Base-by-base conservation (phyloP, 495 filamentous ascomycete genomes). In the Clohesyomyces aquaticus region DNA sequence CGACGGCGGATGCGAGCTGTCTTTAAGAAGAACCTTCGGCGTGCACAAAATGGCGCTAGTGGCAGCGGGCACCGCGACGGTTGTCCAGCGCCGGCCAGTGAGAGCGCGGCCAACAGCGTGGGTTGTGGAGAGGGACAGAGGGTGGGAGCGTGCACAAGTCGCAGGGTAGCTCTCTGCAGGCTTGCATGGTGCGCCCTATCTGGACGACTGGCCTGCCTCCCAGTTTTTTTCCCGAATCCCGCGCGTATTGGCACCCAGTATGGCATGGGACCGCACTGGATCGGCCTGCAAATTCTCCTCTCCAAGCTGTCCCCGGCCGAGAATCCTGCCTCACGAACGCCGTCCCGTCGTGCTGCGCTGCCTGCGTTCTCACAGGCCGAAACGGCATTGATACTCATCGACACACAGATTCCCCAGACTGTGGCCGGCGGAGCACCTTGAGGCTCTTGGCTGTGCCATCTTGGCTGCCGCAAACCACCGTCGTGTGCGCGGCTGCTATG, bases 141-240 rank as follows among this genome's bases (percentile, higher is more conserved):
- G 32, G 6, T 6, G 14, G 14, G 32, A 38, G 32, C 32, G 6
- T 38, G 32, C 6, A 14, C 32, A 6, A 38, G 32, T 6, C 32
- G n/a, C n/a, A n/a, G n/a, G n/a, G n/a, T n/a, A n/a, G n/a, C n/a
- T n/a, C n/a, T n/a, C 32, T 38, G 32, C 32, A 38, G 14, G 3
- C 14, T 35, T 19, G 19, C n/a, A 26, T 6, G 29, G 29, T 22
- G 2, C 26, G 53, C 32, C 59, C 59, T 62, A 55, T 53, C 49
- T 63, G 21, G 26, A n/a, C n/a, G 11, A 32, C 4, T 35, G 48
- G 51, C 32, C n/a, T n/a, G n/a, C n/a, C n/a, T n/a, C n/a, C n/a
- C n/a, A n/a, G n/a, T 38, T 19, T 56, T 63, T 56, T 55, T 51
- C 60, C 60, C 60, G 60, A 63, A 62, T 62, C 59, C 60, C 52